These are phyloP conservation scores for Trametes gibbosa DNA, from an alignment of 768 basidiomycete species.

Conservation along the genomic window DNA sequence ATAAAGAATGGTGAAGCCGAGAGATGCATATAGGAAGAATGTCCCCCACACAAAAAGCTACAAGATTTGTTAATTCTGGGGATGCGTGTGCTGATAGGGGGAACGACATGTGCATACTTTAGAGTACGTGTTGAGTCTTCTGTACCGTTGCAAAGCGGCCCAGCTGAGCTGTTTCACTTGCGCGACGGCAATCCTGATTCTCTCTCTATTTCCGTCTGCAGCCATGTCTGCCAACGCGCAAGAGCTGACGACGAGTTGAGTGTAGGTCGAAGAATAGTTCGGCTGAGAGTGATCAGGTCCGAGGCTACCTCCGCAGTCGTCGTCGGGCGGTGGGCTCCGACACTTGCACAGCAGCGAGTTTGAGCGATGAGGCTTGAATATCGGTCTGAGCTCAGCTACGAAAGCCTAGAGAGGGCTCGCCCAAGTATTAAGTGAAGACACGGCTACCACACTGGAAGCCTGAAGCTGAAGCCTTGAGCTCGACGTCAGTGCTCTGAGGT, in stretches of 20 bases:
- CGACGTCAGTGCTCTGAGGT: not conserved
- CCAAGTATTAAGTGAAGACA: not conserved
- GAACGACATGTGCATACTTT: conserved; percentile 49
- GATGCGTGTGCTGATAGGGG: not conserved
- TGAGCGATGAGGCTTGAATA: too few relatives aligned
- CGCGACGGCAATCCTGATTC: not conserved
- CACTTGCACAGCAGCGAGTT: not conserved
- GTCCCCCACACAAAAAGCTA: conserved; percentile 61
- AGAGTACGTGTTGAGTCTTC: conserved; percentile 46
- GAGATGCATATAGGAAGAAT: conserved; percentile 49
- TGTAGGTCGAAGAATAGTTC: not conserved
- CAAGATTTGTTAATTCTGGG: too few relatives aligned
- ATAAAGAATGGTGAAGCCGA: conserved; percentile 42
- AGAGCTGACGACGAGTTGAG: not conserved
- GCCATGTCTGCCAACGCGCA: not conserved
- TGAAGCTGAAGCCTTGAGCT: too few relatives aligned
- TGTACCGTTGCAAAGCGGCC: conserved; percentile 42
- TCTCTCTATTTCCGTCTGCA: not conserved
- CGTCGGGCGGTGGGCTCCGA: not conserved
- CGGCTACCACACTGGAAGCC: not conserved
- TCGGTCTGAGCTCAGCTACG: too few relatives aligned
- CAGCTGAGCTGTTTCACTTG: conserved; percentile 35
- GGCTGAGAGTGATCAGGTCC: not conserved
- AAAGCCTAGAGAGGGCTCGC: too few relatives aligned
- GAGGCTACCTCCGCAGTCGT: not conserved